These are phyloP conservation scores for Rhodofomes roseus DNA, from an alignment of 1,284 basidiomycete species.

Conservation along the genomic window DNA sequence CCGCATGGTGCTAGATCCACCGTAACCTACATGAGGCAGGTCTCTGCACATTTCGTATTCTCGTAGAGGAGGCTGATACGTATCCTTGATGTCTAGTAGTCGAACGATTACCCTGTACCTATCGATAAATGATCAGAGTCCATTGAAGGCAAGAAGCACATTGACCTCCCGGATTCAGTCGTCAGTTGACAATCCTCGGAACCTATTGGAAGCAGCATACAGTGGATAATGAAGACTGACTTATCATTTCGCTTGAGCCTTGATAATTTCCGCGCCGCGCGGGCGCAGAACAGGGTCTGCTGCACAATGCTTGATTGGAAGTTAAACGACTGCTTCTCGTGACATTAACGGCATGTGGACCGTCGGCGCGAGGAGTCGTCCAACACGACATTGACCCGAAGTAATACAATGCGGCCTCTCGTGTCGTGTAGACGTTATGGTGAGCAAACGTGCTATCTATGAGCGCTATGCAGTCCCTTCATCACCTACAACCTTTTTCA, in stretches of 20 bases:
- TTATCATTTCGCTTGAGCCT: background rate
- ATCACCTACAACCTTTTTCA: background rate
- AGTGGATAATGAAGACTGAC: background rate
- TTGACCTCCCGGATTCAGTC: background rate
- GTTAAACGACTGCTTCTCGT: background rate
- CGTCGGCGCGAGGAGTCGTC: background rate
- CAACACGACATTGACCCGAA: background rate
- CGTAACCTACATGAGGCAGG: background rate
- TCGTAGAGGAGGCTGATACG: background rate
- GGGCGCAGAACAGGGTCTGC: background rate
- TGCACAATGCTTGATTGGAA: background rate
- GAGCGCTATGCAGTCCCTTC: background rate
- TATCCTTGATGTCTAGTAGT: background rate
- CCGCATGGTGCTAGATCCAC: background rate
- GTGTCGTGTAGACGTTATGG: background rate
- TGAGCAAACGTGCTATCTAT: background rate
- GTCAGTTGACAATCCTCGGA: background rate
- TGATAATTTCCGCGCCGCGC: background rate
- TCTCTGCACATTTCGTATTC: background rate
- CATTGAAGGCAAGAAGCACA: background rate
- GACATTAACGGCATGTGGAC: background rate
- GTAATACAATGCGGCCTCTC: background rate
- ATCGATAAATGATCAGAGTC: background rate
- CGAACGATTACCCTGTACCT: background rate
- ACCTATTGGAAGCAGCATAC: background rate